Evolutionary conservation across 169 alveolate genomes (phyloP).

Genomic region (Plasmodium blacklocki): DNA sequence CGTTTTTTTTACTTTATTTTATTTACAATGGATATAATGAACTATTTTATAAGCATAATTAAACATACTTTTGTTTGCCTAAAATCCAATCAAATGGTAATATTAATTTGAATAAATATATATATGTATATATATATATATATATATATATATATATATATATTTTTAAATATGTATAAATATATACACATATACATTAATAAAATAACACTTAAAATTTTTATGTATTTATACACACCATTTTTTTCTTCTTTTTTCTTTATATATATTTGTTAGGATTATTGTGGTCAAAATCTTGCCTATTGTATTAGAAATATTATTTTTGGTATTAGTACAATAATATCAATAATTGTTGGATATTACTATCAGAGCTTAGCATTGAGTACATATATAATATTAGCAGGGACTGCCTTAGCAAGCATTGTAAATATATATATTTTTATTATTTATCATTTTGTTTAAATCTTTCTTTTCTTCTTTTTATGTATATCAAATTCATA

Average conservation of each 20-base stretch:
- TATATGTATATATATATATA: neutral
- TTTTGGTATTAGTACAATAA: constrained; percentile 37
- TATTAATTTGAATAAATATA: neutral
- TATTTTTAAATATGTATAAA: neutral
- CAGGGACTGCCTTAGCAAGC: constrained; percentile 34
- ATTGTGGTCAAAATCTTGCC: constrained; percentile 65
- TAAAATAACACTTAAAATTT: neutral
- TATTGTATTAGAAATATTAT: constrained; percentile 42
- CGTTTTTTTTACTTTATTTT: neutral
- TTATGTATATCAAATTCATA: neutral
- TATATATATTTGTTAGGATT: constrained; percentile 11
- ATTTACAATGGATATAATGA: constrained; percentile 26
- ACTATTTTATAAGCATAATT: constrained; percentile 2
- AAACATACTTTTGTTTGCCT: constrained; percentile 25
- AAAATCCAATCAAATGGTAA: constrained; percentile 63
- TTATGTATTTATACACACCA: neutral
- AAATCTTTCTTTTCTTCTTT: neutral
- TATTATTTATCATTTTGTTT: neutral
- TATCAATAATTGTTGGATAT: constrained; percentile 46
- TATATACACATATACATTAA: neutral
- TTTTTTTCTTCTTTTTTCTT: neutral
- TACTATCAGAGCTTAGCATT: constrained; percentile 38
- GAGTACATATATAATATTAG: constrained; percentile 59
- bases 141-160: neutral
- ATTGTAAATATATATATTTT: constrained; percentile 22